A percentile compares a stretch with the other conserved stretches of the same genome.
phyloP scores from a whole-genome alignment of 192 early-diverging fungal genomes.

The Helicostylum pulchrum region DNA sequence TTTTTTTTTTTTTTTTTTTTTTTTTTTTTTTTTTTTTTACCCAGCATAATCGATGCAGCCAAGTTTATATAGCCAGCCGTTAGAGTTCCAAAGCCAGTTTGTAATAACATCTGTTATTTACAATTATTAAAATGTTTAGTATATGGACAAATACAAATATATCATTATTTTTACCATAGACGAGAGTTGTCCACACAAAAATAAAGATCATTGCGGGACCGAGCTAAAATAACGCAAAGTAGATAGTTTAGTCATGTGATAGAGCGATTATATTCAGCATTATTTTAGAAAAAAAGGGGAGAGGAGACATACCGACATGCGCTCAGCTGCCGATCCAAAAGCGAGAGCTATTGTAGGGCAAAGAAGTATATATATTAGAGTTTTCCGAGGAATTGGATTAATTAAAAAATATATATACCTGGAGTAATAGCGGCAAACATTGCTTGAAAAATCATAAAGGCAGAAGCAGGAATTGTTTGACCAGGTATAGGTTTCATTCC shows the following conservation, averaged over 20 bases:
- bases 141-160: too few relatives aligned
- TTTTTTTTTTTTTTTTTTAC: conserved; percentile 22
- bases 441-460: conserved; percentile 71
- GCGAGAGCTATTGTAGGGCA: conserved; percentile 14
- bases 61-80: conserved; percentile 73
- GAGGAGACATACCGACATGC: conserved; percentile 29
- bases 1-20: conserved; percentile 14
- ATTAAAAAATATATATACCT: conserved; percentile 12
- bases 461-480: conserved; percentile 58
- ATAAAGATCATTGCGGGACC: conserved; percentile 34
- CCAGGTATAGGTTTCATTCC: conserved; percentile 51
- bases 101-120: conserved; percentile 55
- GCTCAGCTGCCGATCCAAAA: conserved; percentile 34
- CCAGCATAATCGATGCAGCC: conserved; percentile 86
- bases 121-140: neutral
- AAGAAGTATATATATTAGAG: neutral
- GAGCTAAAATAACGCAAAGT: conserved; percentile 11
- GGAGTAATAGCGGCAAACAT: conserved; percentile 71
- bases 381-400: neutral
- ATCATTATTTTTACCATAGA: conserved; percentile 24
- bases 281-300: neutral
- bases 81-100: conserved; percentile 80
- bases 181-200: conserved; percentile 34
- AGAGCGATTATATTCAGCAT: too few relatives aligned
- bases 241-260: neutral